These are phyloP conservation scores for Pisolithus thermaeus DNA, from an alignment of 1,284 basidiomycete species.

Conservation along the genomic window DNA sequence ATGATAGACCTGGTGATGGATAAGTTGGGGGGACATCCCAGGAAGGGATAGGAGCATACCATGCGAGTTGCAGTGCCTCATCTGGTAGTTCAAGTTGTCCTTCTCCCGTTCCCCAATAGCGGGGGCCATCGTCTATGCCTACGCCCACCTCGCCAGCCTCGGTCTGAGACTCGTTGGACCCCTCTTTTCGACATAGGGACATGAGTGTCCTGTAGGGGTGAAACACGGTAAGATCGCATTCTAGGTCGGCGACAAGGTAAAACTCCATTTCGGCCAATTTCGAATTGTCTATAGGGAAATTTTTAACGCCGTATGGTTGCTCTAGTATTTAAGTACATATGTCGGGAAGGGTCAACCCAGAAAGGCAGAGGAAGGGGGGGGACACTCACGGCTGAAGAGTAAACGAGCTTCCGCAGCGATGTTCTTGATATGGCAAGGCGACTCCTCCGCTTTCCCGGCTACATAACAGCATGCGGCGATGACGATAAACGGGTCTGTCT, in stretches of 20 bases:
- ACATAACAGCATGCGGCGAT: conserved; percentile 93
- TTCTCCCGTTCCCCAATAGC: conserved; percentile 74
- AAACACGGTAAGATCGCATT: conserved; percentile 91
- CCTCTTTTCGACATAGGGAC: conserved; percentile 61
- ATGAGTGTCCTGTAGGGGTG: conserved; percentile 91
- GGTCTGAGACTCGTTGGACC: conserved; percentile 34
- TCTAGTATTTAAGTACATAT: conserved; percentile 26
- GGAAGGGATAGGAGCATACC: conserved; percentile 34
- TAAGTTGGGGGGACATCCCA: not conserved
- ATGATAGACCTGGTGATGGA: conserved; percentile 74
- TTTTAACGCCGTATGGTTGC: conserved; percentile 64
- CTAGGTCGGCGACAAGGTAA: conserved; percentile 93
- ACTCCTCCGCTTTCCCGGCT: conserved; percentile 95
- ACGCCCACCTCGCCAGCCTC: conserved; percentile 62
- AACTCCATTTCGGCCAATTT: conserved; percentile 99
- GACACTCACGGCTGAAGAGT: conserved; percentile 66
- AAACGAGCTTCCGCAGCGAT: conserved; percentile 80
- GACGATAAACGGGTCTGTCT: conserved; percentile 91
- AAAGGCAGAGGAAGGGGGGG: conserved; percentile 8
- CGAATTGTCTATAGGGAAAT: conserved; percentile 81
- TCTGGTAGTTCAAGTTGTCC: conserved; percentile 63
- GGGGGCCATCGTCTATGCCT: conserved; percentile 53
- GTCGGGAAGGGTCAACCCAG: not conserved
- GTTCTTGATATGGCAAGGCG: conserved; percentile 90
- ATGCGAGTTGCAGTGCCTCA: conserved; percentile 69